Evolutionary conservation across 257 asterid genomes (phyloP), one percentile per base, ranked within the genome.

Genomic region (Datura wrightii): DNA sequence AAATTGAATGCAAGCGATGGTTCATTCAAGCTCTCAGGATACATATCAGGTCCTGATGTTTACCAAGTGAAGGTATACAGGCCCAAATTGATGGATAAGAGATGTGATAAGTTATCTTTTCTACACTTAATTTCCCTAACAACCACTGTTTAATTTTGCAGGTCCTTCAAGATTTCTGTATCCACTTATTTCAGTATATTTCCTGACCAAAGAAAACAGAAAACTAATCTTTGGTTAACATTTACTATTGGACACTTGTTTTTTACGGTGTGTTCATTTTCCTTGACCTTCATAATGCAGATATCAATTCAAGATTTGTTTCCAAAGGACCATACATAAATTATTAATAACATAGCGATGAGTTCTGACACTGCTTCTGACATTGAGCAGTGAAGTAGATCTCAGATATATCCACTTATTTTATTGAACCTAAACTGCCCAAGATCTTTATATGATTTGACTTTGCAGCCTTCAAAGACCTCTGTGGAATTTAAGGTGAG

Each of bases 301-400:
- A 96, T 87, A 90, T 96, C 90, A 96, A 96, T 91, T 96, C 98
- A 74, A 94, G 98, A 91, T 93, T 94, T 89, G 87, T 96, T 85
- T 84, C 88, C 92, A 94, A 91, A 87, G 99, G 99, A 85, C 97
- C 92, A 70, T 96, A 85, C 98, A 96, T 88, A 94, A 93, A 87
- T 87, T 94, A 89, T 85, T 89, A 96, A 96, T 87, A 91, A 90
- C 84, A 81, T 96, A 91, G 97, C 98, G 79, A 89, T 88, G 70
- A 67, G 89, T 79, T 91, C 90, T 91, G 80, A 84, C 50, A 60
- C 83, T 83, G 76, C 83, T 54, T 84, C 84, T 55, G 89, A 85
- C 60, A 59, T 83, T 36, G 90, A 88, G 90, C 92, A 89, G 89
- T 91, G 85, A 82, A 91, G 87, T 86, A 89, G 87, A 86, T 87